phyloP scores from a whole-genome alignment of 331 rosid species.

The Stylosanthes scabra region DNA sequence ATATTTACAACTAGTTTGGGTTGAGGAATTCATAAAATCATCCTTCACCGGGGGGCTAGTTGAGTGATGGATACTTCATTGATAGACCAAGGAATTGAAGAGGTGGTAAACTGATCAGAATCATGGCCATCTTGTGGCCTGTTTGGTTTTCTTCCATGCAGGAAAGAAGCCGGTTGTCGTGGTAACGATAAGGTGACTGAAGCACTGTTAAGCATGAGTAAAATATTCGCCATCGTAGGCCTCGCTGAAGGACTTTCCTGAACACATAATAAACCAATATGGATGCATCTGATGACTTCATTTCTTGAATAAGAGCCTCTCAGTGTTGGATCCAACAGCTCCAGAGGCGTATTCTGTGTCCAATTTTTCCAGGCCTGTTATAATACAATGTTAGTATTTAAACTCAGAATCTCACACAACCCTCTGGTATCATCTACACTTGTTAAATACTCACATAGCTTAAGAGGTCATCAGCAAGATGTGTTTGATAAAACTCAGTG shows the following conservation, averaged over 20 bases:
- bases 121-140: neutral
- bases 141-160: constrained; percentile 30
- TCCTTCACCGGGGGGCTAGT: constrained; percentile 46
- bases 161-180: constrained; percentile 48
- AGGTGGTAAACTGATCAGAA: constrained; percentile 39
- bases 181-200: constrained; percentile 49
- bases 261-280: constrained; percentile 47
- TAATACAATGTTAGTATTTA: constrained; percentile 13
- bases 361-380: constrained; percentile 56
- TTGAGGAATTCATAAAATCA: neutral
- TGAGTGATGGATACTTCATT: constrained; percentile 54
- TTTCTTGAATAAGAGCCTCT: constrained; percentile 43
- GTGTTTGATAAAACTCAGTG: constrained; percentile 41
- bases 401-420: neutral
- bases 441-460: constrained; percentile 57
- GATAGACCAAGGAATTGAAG: constrained; percentile 37
- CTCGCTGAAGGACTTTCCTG: constrained; percentile 51
- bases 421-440: neutral
- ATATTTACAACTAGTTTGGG: constrained; percentile 27
- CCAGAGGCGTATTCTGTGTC: constrained; percentile 34
- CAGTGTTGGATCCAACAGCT: constrained; percentile 48
- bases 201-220: constrained; percentile 51
- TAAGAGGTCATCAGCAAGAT: constrained; percentile 51
- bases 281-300: constrained; percentile 49
- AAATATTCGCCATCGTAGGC: constrained; percentile 53